A percentile compares a stretch with the other conserved stretches of the same genome.
phyloP scores from a whole-genome alignment of 2,329 filamentous ascomycete species.

The Fusarium tricinctum region DNA sequence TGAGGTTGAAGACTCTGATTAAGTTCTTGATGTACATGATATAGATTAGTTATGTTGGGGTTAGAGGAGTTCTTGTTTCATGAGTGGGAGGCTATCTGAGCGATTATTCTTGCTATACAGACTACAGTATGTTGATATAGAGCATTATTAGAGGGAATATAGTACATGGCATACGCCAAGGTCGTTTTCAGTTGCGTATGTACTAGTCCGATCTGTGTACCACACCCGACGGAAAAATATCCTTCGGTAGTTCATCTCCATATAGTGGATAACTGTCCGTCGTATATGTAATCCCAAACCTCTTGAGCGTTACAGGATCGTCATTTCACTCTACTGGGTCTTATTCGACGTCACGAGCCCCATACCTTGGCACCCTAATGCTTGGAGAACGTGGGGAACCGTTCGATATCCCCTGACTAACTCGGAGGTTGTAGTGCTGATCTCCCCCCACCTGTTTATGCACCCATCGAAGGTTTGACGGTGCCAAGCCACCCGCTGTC shows the following conservation, averaged over 20 bases:
- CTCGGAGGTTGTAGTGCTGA: slow-evolving; percentile 2
- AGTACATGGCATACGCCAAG: neutral
- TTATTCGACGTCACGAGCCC: slow-evolving; percentile 13
- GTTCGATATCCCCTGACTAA: slow-evolving; percentile 13
- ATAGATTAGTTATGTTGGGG: neutral
- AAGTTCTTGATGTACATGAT: neutral
- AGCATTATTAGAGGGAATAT: neutral
- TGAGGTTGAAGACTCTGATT: slow-evolving; percentile 1
- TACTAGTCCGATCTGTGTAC: neutral
- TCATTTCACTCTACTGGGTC: neutral
- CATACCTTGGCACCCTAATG: slow-evolving; percentile 25
- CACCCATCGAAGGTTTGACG: slow-evolving; percentile 1
- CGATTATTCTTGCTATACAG: slow-evolving; percentile 6
- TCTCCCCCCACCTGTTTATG: slow-evolving; percentile 23
- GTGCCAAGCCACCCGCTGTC: slow-evolving; percentile 11
- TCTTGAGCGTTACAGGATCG: neutral
- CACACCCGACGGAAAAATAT: neutral
- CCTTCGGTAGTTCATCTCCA: slow-evolving; percentile 7
- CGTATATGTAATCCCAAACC: neutral
- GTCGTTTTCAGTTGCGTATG: neutral
- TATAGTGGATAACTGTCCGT: neutral
- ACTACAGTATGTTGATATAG: neutral
- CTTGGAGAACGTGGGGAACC: slow-evolving; percentile 35
- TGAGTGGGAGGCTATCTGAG: slow-evolving; percentile 3
- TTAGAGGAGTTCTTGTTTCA: neutral